A percentile compares a stretch with the other conserved stretches of the same genome.
Conservation (phyloP, 441 rosid species). For the Pelargonium australe region DNA sequence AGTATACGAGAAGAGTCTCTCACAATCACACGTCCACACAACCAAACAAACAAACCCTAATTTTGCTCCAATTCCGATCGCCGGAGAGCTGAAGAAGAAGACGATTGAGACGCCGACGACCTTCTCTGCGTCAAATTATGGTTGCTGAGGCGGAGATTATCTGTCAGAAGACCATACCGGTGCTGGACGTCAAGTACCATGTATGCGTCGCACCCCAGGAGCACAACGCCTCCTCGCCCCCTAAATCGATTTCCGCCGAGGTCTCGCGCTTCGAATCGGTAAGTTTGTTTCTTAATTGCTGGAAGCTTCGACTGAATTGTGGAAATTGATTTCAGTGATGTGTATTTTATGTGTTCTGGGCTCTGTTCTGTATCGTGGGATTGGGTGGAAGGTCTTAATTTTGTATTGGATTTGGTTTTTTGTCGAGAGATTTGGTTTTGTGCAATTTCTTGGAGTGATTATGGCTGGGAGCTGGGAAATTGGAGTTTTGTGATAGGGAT, state of each 20-base stretch:
- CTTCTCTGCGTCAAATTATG: constrained; percentile 46
- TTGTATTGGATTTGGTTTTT: background rate
- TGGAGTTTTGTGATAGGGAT: no score
- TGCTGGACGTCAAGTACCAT: constrained; percentile 45
- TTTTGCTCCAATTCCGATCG: background rate
- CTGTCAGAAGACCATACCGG: constrained; percentile 25
- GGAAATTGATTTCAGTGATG: background rate
- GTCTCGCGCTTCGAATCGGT: constrained; percentile 31
- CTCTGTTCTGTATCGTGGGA: no score
- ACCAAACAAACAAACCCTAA: no score
- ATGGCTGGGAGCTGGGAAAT: no score
- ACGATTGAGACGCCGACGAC: constrained; percentile 47
- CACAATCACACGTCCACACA: no score
- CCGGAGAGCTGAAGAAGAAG: background rate
- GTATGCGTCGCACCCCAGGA: constrained; percentile 29
- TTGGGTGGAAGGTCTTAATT: no score
- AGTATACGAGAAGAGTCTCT: no score
- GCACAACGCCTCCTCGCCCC: constrained; percentile 31
- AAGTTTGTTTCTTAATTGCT: constrained; percentile 8
- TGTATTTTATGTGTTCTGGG: background rate
- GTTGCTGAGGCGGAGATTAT: constrained; percentile 46
- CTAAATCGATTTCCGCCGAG: constrained; percentile 25
- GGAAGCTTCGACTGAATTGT: background rate
- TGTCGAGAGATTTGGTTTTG: background rate
- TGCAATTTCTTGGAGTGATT: no score